Evolutionary conservation across 345 rosid genomes (phyloP).

Genomic region (Turritis glabra): DNA sequence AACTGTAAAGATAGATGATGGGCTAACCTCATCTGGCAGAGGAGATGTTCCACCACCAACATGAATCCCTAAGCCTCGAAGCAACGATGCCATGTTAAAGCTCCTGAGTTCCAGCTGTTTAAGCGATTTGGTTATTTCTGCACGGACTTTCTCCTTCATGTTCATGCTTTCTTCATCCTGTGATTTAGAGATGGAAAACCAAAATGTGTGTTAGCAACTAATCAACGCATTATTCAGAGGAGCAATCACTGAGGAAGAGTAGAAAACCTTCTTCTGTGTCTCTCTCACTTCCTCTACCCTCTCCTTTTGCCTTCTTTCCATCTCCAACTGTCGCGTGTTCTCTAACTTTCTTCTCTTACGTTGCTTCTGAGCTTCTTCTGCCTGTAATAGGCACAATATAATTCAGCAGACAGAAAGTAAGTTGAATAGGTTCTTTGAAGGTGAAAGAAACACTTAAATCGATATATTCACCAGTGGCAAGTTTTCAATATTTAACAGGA

Average conservation of each 20-base stretch:
- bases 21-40: conserved; percentile 58
- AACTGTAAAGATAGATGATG: background rate
- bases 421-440: background rate
- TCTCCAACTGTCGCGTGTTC: conserved; percentile 57
- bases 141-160: conserved; percentile 66
- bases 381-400: conserved; percentile 44
- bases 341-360: conserved; percentile 70
- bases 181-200: conserved; percentile 15
- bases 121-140: conserved; percentile 64
- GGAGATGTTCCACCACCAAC: conserved; percentile 60
- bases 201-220: conserved; percentile 3
- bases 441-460: background rate
- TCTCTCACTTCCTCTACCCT: conserved; percentile 87
- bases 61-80: conserved; percentile 70
- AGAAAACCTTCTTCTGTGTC: conserved; percentile 73
- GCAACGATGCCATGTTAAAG: conserved; percentile 70
- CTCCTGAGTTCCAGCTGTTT: conserved; percentile 55
- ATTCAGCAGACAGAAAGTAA: background rate
- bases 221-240: conserved; percentile 5
- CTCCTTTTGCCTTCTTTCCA: conserved; percentile 87
- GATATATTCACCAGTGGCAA: background rate
- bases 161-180: conserved; percentile 81
- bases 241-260: background rate
- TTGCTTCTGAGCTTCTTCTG: conserved; percentile 75
- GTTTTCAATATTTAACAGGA: background rate